phyloP scores from a whole-genome alignment of 2,329 filamentous ascomycete species.

The Arthrocladium fulminans region DNA sequence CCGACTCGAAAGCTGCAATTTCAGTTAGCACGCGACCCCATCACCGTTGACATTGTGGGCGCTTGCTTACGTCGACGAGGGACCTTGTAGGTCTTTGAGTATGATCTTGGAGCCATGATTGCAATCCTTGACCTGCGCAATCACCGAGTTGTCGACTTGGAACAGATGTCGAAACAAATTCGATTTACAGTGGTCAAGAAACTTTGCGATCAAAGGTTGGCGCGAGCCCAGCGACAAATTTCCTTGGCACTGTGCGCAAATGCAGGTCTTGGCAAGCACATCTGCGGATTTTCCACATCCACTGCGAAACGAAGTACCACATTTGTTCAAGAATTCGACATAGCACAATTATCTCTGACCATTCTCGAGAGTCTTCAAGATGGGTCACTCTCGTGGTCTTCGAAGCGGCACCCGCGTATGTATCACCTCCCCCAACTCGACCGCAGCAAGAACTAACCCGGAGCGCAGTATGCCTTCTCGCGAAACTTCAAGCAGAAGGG shows the following conservation, averaged over 20 bases:
- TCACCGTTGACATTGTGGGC: constrained; percentile 12
- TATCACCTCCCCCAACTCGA: constrained; percentile 26
- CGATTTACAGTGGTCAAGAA: constrained; percentile 11
- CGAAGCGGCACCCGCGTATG: constrained; percentile 75
- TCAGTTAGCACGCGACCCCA: constrained; percentile 30
- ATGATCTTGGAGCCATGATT: constrained; percentile 55
- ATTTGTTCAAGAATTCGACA: constrained; percentile 17
- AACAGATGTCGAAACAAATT: constrained; percentile 5
- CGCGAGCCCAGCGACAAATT: no score
- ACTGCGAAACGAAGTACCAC: not conserved
- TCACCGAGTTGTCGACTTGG: constrained; percentile 18
- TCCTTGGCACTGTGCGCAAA: constrained; percentile 1
- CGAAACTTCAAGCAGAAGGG: constrained; percentile 92
- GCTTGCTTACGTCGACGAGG: constrained; percentile 64
- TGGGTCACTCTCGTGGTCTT: constrained; percentile 83
- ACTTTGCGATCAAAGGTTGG: constrained; percentile 8
- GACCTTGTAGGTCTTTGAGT: constrained; percentile 99
- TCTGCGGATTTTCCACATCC: constrained; percentile 6
- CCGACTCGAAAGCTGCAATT: constrained; percentile 81
- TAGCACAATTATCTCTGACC: constrained; percentile 36
- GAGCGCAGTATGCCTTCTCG: constrained; percentile 73
- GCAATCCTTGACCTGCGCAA: constrained; percentile 26
- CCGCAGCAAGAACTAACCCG: constrained; percentile 27
- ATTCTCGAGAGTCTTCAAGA: constrained; percentile 50
- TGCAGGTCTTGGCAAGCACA: not conserved